Conservation (phyloP, 129 eudicot genomes). For the Flaveria trinervia region DNA sequence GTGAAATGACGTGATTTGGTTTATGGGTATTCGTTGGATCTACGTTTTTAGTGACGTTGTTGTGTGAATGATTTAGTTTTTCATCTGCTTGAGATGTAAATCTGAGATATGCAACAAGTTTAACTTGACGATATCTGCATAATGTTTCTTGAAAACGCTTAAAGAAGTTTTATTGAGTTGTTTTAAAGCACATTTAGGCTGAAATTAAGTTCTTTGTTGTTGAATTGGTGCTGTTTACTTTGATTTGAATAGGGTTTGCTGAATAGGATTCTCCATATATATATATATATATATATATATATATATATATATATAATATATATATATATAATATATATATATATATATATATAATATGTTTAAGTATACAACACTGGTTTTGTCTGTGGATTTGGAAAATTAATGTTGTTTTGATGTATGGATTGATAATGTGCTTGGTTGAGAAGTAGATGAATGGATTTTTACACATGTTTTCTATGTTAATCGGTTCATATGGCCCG, state of each 20-base stretch:
- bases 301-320: background rate
- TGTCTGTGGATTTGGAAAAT: background rate
- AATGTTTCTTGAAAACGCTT: background rate
- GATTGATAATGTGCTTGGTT: background rate
- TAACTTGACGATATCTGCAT: background rate
- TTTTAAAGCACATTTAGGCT: conserved; percentile 17
- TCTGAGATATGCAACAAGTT: conserved; percentile 16
- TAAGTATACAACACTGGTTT: background rate
- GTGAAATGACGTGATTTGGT: conserved; percentile 25
- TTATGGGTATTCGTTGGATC: conserved; percentile 24
- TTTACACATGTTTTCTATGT: background rate
- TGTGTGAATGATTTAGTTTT: conserved; percentile 11
- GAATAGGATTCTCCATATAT: background rate
- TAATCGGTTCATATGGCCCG: background rate
- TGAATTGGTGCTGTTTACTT: conserved; percentile 14
- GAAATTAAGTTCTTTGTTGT: conserved; percentile 15
- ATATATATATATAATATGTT: background rate
- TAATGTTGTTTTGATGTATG: conserved; percentile 10
- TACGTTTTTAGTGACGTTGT: background rate
- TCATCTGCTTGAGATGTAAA: conserved; percentile 20
- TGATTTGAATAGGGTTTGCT: conserved; percentile 5
- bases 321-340: too few relatives aligned
- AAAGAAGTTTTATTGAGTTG: conserved; percentile 4
- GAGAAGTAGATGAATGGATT: background rate
- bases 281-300: background rate